Percentiles rank a stretch among this genome's conserved stretches.
Conservation (phyloP, 805 yeast genomes). For the Pichia manshurica region DNA sequence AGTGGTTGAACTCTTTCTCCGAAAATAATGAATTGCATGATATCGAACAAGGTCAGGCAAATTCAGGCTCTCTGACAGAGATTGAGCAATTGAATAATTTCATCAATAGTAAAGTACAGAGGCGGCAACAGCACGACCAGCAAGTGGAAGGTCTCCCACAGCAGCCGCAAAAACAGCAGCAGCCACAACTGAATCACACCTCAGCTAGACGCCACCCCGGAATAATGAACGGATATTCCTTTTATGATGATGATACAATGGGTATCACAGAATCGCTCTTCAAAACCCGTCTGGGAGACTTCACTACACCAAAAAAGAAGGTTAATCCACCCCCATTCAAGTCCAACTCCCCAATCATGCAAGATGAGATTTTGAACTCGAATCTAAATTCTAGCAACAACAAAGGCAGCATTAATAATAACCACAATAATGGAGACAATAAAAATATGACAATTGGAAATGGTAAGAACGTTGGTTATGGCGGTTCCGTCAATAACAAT, state of each 20-base stretch:
- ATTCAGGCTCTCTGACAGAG: slow-evolving; percentile 5
- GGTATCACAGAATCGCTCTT: slow-evolving; percentile 12
- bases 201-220: background rate
- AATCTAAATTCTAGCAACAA: background rate
- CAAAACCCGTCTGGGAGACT: slow-evolving; percentile 10
- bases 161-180: slow-evolving; percentile 5
- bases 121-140: background rate
- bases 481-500: too few relatives aligned
- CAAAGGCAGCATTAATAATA: background rate
- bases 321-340: slow-evolving; percentile 9
- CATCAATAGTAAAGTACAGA: slow-evolving; percentile 2
- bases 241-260: slow-evolving; percentile 27
- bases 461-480: too few relatives aligned
- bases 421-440: background rate
- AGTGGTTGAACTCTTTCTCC: slow-evolving; percentile 37
- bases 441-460: background rate
- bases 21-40: slow-evolving; percentile 4
- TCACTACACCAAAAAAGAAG: background rate
- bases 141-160: too few relatives aligned
- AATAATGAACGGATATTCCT: slow-evolving; percentile 30
- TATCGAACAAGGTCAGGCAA: background rate
- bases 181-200: background rate
- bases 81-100: slow-evolving; percentile 11
- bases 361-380: slow-evolving; percentile 7
- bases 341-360: slow-evolving; percentile 17